Evolutionary conservation across 2,329 filamentous ascomycete species (phyloP), one percentile per base, ranked within the genome.

Genomic region (Botrytis porri): DNA sequence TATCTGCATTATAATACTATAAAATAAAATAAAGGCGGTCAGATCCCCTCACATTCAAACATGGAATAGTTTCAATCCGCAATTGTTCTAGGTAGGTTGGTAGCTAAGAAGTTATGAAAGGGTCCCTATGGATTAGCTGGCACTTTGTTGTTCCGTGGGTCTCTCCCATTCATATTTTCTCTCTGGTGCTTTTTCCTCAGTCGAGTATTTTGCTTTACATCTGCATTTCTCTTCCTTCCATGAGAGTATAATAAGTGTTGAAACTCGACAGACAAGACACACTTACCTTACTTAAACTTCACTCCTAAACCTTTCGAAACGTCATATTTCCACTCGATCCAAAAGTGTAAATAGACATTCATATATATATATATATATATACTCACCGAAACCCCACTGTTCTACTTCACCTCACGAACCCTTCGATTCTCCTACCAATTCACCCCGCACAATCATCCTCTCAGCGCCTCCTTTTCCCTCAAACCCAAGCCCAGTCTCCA

Each of bases 11-110:
- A 41, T 35, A 22, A 43, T 8, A 51, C n/a, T 18, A n/a, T n/a
- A n/a, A n/a, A n/a, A n/a, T n/a, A 51, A 39, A 61, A 57, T 29
- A 48, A 69, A 59, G 64, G 73, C 73, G 73, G 73, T 74, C 63
- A 66, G 70, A 66, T 65, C 29, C 35, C 12, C 48, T 66, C 29
- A n/a, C 37, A 7, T 18, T 57, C n/a, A 29, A 57, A 71, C 70
- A 48, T 70, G 54, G 67, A 71, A 71, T 66, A 66, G 61, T 71
- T 66, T 66, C 60, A 71, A 65, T 71, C 70, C 70, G 43, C 69
- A 43, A 71, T 66, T 65, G 70, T 57, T 71, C 51, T 54, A 70
- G 54, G 57, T 48, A 63, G 22, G 57, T 41, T 66, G 57, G 51
- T 57, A 57, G 48, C 29, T 39, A 70, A 57, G 69, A 70, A 57